These are phyloP conservation scores for Lactifluus volemus DNA, from an alignment of 768 basidiomycete genomes.

Conservation along the genomic window DNA sequence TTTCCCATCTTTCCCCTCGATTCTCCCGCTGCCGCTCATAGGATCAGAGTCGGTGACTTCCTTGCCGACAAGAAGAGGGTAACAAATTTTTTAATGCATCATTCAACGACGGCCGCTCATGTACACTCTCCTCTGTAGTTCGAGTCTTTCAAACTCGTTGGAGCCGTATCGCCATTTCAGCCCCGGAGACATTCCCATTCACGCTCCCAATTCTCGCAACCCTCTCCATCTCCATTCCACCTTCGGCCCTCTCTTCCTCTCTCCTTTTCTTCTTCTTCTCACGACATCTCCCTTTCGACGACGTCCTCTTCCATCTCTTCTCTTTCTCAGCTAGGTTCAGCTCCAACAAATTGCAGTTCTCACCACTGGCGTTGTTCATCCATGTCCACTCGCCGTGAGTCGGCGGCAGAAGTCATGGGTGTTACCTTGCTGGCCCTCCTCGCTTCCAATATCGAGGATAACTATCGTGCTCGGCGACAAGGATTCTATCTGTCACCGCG, in stretches of 20 bases:
- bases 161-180: constrained; percentile 29
- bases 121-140: constrained; percentile 36
- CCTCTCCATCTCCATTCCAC: constrained; percentile 34
- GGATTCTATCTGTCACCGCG: constrained; percentile 72
- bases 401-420: constrained; percentile 91
- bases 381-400: constrained; percentile 84
- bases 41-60: constrained; percentile 28
- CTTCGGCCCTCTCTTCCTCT: constrained; percentile 32
- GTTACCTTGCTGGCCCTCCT: constrained; percentile 62
- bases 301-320: constrained; percentile 27
- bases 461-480: constrained; percentile 60
- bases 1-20: neutral
- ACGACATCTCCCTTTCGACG: constrained; percentile 26
- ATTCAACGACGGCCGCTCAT: neutral
- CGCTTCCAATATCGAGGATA: constrained; percentile 52
- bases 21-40: constrained; percentile 20
- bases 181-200: constrained; percentile 41
- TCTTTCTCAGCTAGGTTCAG: constrained; percentile 24
- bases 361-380: constrained; percentile 82
- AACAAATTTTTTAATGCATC: constrained; percentile 10
- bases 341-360: constrained; percentile 51
- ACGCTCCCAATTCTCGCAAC: constrained; percentile 71
- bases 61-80: constrained; percentile 38
- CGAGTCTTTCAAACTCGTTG: constrained; percentile 64
- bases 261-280: constrained; percentile 23